phyloP scores from a whole-genome alignment of 441 rosid species.

The Populus hybrid region DNA sequence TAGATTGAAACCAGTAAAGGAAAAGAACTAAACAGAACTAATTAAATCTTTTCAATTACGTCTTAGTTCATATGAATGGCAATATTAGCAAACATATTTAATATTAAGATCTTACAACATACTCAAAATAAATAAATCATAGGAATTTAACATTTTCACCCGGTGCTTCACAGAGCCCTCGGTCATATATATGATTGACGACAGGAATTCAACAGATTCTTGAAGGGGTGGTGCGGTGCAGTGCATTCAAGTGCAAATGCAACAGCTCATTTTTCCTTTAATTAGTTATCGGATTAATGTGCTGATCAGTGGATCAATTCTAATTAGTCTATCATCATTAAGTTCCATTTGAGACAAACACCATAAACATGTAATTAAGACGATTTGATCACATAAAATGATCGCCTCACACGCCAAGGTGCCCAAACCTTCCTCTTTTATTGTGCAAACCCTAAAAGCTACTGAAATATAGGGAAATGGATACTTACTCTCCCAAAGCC shows the following conservation, averaged over 20 bases:
- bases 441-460: not conserved
- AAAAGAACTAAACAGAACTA: not conserved
- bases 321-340: not conserved
- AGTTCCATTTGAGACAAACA: not conserved
- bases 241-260: not conserved
- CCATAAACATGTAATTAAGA: not conserved
- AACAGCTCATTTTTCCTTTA: not conserved
- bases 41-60: not conserved
- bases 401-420: not conserved
- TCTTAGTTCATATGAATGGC: not conserved
- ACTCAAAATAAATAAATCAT: not conserved
- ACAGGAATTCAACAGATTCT: not conserved
- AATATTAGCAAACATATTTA: not conserved
- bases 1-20: not conserved
- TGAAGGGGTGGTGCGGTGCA: not conserved
- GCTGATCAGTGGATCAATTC: not conserved
- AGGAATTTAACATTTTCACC: not conserved
- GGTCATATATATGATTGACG: not conserved
- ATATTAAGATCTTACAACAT: not conserved
- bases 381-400: not conserved
- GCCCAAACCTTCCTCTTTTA: not conserved
- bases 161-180: too few relatives aligned
- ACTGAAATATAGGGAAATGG: not conserved
- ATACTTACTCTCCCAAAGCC: slow-evolving; percentile 39
- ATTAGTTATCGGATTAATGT: not conserved